These are phyloP conservation scores for Naganishia vishniacii DNA, from an alignment of 768 basidiomycete species.

Conservation along the genomic window DNA sequence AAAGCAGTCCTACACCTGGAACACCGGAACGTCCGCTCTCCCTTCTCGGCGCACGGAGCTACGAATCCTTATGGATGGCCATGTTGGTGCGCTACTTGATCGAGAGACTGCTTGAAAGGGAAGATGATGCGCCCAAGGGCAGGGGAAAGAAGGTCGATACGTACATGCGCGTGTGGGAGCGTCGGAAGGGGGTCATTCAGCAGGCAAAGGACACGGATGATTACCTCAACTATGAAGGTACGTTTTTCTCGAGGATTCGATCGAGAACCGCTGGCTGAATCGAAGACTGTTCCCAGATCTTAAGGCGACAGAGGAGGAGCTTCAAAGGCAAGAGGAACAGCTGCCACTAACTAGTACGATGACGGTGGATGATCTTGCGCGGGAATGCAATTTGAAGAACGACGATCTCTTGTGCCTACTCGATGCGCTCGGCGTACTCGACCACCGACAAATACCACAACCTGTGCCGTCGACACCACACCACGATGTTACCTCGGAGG, in stretches of 20 bases:
- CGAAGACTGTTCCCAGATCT: not conserved
- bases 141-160: conserved; percentile 11
- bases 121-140: conserved; percentile 16
- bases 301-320: not conserved
- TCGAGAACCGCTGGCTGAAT: not conserved
- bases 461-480: not conserved
- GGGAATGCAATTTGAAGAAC: conserved; percentile 6
- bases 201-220: conserved; percentile 1
- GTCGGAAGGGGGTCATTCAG: not conserved
- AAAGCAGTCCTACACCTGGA: conserved; percentile 68
- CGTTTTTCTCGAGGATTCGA: not conserved
- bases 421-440: conserved; percentile 12
- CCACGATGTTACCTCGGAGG: not conserved
- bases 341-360: not conserved
- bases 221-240: conserved; percentile 11
- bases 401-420: conserved; percentile 11
- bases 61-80: conserved; percentile 52
- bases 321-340: conserved; percentile 6
- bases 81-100: conserved; percentile 26
- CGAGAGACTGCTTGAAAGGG: conserved; percentile 1
- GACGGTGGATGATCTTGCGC: conserved; percentile 9
- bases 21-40: conserved; percentile 94
- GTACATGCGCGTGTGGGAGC: conserved; percentile 20
- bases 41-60: conserved; percentile 83
- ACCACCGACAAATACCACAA: not conserved